Evolutionary conservation across 345 rosid genomes (phyloP), one percentile per base, ranked within the genome.

Genomic region (Lenwebbia sp.): DNA sequence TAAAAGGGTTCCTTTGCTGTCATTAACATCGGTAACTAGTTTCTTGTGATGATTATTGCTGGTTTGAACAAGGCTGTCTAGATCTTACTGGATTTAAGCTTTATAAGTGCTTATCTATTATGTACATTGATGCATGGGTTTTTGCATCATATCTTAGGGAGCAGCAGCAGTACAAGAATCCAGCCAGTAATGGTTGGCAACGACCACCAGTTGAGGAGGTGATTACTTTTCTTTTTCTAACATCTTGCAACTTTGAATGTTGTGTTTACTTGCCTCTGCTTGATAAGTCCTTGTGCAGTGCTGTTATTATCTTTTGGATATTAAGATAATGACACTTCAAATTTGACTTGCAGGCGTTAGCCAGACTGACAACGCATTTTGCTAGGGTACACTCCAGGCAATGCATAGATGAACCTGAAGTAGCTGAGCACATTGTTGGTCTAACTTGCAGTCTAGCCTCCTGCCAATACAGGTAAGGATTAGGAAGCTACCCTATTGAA

Each of bases 131-230:
- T 70, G 47, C 81, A 70, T 70, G 37, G 81, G 47, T 70, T 70
- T 70, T 70, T 70, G 47, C 81, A 70, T 70, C 81, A 70, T 70
- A 70, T 70, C 47, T 53, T 86, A 97, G 98, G 93, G 99, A 94
- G 90, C 94, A 92, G 86, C 97, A 92, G 86, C 95, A 91, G 83
- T 97, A 94, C 93, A 96, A 94, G 90, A 92, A 92, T 87, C 93
- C 92, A 4, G 92, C 88, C 86, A 93, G 85, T 83, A 87, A 75
- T 82, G 84, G 30, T 87, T 94, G 99, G 98, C 93, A 86, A 88
- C 90, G 92, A 86, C 99, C 99, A 81, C 96, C 98, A 13, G 89
- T 96, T 54, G 98, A 97, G 89, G 98, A 96, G 99, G 99, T 96
- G 51, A 56, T 51, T 47, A 23, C 50, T 47, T 54, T 54, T 26